phyloP scores from a whole-genome alignment of 306 rosid genomes.

The Alnus rubra region DNA sequence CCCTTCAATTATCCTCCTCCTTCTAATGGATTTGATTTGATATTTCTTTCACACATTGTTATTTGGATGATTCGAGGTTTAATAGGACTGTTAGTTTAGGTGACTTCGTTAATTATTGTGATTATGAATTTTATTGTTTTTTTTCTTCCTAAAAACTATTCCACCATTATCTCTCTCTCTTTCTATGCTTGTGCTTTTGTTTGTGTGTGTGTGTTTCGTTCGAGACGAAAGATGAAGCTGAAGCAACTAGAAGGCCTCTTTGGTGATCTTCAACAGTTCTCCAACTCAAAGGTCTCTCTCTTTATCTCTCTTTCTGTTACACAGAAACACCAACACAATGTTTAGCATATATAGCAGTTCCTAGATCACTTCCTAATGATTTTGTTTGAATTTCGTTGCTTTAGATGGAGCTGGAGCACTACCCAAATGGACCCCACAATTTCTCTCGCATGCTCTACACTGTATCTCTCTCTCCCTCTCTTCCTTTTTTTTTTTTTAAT shows the following conservation, averaged over 20 bases:
- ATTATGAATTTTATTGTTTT: too few relatives aligned
- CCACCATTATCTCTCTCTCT: not conserved
- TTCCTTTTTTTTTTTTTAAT: not conserved
- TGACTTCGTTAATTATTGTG: too few relatives aligned
- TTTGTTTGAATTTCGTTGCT: slow-evolving; percentile 12
- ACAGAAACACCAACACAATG: not conserved
- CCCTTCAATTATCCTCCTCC: too few relatives aligned
- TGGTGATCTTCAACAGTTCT: too few relatives aligned
- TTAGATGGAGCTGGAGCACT: slow-evolving; percentile 87
- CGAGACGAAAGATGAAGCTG: slow-evolving; percentile 61
- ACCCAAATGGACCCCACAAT: slow-evolving; percentile 93
- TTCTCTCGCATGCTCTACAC: slow-evolving; percentile 92
- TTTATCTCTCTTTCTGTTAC: slow-evolving; percentile 5
- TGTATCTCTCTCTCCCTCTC: slow-evolving; percentile 32
- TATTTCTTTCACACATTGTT: too few relatives aligned
- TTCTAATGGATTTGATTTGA: too few relatives aligned
- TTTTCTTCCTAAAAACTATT: too few relatives aligned
- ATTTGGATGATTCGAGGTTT: too few relatives aligned
- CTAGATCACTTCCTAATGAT: not conserved
- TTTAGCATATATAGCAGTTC: not conserved
- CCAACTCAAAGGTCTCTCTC: too few relatives aligned
- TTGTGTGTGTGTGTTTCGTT: not conserved
- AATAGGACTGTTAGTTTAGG: too few relatives aligned
- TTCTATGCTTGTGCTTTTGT: not conserved
- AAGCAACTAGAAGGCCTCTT: slow-evolving; percentile 81